These are phyloP conservation scores for Sarocladium kiliense DNA, from an alignment of 2,329 filamentous ascomycete genomes.

Conservation along the genomic window DNA sequence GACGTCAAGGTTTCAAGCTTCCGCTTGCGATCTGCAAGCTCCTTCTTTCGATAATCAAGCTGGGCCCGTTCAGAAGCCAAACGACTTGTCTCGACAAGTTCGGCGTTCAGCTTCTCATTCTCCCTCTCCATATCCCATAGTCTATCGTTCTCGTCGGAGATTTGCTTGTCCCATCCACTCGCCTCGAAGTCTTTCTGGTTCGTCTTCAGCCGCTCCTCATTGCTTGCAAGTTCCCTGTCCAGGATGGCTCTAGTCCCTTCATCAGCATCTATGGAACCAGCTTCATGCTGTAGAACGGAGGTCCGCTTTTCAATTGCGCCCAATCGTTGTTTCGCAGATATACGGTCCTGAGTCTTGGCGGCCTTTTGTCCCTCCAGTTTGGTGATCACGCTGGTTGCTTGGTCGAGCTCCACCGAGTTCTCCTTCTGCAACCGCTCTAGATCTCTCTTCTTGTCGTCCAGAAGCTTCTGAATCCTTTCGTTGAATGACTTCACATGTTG, in stretches of 20 bases:
- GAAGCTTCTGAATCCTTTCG: conserved; percentile 67
- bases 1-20: conserved; percentile 72
- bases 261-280: conserved; percentile 73
- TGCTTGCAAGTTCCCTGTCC: conserved; percentile 54
- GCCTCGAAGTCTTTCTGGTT: conserved; percentile 58
- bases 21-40: conserved; percentile 66
- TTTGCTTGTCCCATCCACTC: conserved; percentile 64
- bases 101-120: conserved; percentile 66
- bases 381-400: conserved; percentile 67
- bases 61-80: conserved; percentile 78
- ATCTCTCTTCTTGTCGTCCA: conserved; percentile 72
- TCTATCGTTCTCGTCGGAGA: conserved; percentile 60
- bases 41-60: conserved; percentile 77
- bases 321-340: conserved; percentile 68
- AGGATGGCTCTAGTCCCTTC: conserved; percentile 78
- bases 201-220: conserved; percentile 58
- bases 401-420: conserved; percentile 66
- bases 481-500: conserved; percentile 71
- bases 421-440: conserved; percentile 71
- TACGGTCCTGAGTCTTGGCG: conserved; percentile 67
- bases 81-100: conserved; percentile 77
- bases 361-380: conserved; percentile 71
- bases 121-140: conserved; percentile 67
- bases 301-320: conserved; percentile 67
- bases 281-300: conserved; percentile 57